A percentile compares a stretch with the other conserved stretches of the same genome.
Evolutionary conservation across 2,329 filamentous ascomycete species (phyloP).

Genomic region (Aspergillus glaucus): DNA sequence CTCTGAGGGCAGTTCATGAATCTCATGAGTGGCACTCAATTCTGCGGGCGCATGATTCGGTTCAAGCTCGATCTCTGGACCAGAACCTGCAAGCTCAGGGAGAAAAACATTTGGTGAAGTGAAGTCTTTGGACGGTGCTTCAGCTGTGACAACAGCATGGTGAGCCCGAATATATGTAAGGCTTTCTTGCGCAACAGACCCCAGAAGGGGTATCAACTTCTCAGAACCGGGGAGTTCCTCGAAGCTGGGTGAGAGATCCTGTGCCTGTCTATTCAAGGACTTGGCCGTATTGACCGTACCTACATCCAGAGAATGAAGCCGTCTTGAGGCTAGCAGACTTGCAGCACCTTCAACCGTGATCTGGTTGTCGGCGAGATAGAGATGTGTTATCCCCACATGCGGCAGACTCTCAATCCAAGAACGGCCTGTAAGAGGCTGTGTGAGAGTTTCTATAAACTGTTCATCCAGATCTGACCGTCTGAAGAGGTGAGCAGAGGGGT

Average conservation of each 20-base stretch:
- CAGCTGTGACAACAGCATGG: conserved; percentile 49
- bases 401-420: conserved; percentile 52
- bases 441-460: conserved; percentile 45
- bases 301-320: conserved; percentile 51
- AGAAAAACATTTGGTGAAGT: conserved; percentile 19
- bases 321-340: conserved; percentile 45
- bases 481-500: conserved; percentile 12
- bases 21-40: conserved; percentile 22
- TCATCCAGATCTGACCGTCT: conserved; percentile 36
- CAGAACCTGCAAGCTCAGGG: conserved; percentile 28
- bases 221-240: conserved; percentile 43
- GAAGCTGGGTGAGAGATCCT: conserved; percentile 4
- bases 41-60: conserved; percentile 18
- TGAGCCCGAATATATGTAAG: conserved; percentile 52
- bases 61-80: conserved; percentile 24
- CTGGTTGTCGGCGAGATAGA: conserved; percentile 52
- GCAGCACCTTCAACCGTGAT: conserved; percentile 52
- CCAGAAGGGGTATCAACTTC: conserved; percentile 49
- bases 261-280: conserved; percentile 15
- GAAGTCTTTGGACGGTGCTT: conserved; percentile 28
- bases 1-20: conserved; percentile 31
- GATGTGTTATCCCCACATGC: conserved; percentile 52
- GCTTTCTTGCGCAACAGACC: conserved; percentile 40
- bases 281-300: conserved; percentile 41
- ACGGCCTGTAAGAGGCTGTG: conserved; percentile 45